Conservation (phyloP, 352 stramenopile species). For the Phytopythium litorale region DNA sequence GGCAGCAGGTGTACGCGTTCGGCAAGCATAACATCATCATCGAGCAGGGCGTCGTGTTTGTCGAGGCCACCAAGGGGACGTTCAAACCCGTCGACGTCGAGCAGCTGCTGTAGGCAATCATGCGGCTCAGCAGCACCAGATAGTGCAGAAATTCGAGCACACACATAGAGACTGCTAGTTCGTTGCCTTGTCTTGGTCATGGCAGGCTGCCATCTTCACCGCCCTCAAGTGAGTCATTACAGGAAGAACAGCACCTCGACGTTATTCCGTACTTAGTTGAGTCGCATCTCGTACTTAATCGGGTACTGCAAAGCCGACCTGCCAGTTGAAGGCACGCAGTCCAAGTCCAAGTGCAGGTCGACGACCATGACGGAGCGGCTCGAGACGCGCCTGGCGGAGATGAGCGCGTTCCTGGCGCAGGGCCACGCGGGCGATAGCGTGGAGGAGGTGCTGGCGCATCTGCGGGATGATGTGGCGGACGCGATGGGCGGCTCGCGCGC, state of each 20-base stretch:
- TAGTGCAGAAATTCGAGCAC: neutral
- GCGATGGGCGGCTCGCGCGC: constrained; percentile 57
- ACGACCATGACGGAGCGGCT: constrained; percentile 35
- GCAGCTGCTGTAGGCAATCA: constrained; percentile 44
- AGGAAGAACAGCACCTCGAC: neutral
- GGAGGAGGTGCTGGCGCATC: constrained; percentile 56
- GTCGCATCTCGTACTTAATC: neutral
- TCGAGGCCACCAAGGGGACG: constrained; percentile 53
- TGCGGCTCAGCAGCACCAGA: neutral
- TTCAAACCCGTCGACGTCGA: constrained; percentile 80
- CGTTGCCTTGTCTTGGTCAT: neutral
- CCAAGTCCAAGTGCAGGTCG: neutral
- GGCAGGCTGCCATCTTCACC: neutral
- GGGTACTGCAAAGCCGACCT: neutral
- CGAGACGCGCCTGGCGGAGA: constrained; percentile 53
- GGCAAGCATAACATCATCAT: constrained; percentile 81
- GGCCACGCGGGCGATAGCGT: constrained; percentile 56
- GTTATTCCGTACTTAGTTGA: neutral
- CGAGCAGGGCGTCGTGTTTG: constrained; percentile 79
- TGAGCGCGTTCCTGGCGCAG: constrained; percentile 55
- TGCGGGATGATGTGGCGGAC: constrained; percentile 36
- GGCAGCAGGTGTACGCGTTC: constrained; percentile 78
- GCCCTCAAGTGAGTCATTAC: neutral
- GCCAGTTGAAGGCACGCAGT: constrained; percentile 1
- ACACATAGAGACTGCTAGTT: neutral